A percentile compares a stretch with the other conserved stretches of the same genome.
Evolutionary conservation across 2,329 filamentous ascomycete genomes (phyloP).

Genomic region (Diplodia sapinea): DNA sequence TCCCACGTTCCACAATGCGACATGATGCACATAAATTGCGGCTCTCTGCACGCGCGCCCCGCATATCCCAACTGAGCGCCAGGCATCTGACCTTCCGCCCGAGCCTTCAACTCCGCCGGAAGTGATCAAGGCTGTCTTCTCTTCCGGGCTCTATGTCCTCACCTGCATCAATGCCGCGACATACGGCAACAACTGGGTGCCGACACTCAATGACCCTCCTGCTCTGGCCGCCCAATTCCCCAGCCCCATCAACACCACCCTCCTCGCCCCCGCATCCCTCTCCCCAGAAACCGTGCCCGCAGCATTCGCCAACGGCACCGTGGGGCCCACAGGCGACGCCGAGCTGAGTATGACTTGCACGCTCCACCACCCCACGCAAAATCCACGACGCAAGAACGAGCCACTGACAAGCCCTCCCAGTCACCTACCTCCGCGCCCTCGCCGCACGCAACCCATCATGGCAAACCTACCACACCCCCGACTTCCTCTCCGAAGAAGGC

Average conservation of each 20-base stretch:
- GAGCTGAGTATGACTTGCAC: slow-evolving; percentile 34
- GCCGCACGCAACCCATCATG: slow-evolving; percentile 42
- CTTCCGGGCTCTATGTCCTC: background rate
- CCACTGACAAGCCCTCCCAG: slow-evolving; percentile 29
- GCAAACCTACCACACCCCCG: slow-evolving; percentile 40
- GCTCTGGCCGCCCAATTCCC: slow-evolving; percentile 46
- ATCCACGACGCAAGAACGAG: background rate
- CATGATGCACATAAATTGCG: background rate
- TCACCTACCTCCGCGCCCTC: slow-evolving; percentile 39
- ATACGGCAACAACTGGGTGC: slow-evolving; percentile 44
- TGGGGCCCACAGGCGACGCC: slow-evolving; percentile 42
- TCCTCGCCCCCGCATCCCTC: slow-evolving; percentile 43
- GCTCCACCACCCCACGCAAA: background rate
- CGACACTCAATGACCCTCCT: slow-evolving; percentile 39
- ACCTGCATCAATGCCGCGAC: background rate
- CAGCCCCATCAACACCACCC: slow-evolving; percentile 39
- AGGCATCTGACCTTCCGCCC: background rate
- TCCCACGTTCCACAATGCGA: background rate
- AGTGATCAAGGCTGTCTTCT: background rate
- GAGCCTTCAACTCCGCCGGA: too few relatives aligned
- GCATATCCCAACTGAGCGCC: background rate
- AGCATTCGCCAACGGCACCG: slow-evolving; percentile 41
- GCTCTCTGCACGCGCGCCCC: background rate
- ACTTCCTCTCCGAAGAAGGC: slow-evolving; percentile 45
- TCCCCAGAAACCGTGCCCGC: slow-evolving; percentile 39